Percentiles rank a stretch among this genome's conserved stretches.
These are phyloP conservation scores for Beverwykella pulmonaria DNA, from an alignment of 495 filamentous ascomycete genomes.

Conservation along the genomic window DNA sequence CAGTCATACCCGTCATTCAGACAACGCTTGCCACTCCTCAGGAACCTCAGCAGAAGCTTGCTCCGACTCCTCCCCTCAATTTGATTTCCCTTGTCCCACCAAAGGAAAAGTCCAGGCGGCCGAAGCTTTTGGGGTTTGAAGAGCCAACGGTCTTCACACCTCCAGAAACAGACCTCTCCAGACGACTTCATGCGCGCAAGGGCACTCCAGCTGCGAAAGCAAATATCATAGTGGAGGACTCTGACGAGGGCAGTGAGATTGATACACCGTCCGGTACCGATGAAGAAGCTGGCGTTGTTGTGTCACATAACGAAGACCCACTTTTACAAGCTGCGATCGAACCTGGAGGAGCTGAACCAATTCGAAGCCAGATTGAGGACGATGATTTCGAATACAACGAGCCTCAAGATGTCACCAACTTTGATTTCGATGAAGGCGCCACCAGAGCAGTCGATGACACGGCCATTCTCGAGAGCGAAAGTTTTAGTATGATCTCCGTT, in stretches of 20 bases:
- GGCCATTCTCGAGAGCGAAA: slow-evolving; percentile 44
- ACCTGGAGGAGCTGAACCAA: background rate
- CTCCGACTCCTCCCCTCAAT: background rate
- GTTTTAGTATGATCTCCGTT: slow-evolving; percentile 48
- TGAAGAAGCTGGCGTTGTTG: slow-evolving; percentile 8
- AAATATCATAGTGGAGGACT: background rate
- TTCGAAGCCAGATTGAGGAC: background rate
- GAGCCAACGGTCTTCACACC: slow-evolving; percentile 12
- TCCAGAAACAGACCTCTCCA: slow-evolving; percentile 10
- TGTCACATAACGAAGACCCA: background rate
- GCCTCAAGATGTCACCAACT: slow-evolving; percentile 14
- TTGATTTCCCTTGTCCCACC: background rate
- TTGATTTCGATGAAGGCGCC: slow-evolving; percentile 30
- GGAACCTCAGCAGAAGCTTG: background rate
- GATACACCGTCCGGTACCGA: slow-evolving; percentile 16
- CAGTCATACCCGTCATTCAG: background rate
- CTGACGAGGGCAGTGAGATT: slow-evolving; percentile 1
- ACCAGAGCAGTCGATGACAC: slow-evolving; percentile 36
- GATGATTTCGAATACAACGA: slow-evolving; percentile 7
- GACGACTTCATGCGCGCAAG: slow-evolving; percentile 10
- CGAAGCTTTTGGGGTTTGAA: background rate
- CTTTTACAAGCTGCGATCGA: background rate
- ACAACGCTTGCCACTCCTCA: slow-evolving; percentile 1
- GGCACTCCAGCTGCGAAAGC: slow-evolving; percentile 12
- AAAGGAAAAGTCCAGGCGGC: background rate